Base-by-base conservation (phyloP, 1,284 basidiomycete species). In the Boletus sp. region DNA sequence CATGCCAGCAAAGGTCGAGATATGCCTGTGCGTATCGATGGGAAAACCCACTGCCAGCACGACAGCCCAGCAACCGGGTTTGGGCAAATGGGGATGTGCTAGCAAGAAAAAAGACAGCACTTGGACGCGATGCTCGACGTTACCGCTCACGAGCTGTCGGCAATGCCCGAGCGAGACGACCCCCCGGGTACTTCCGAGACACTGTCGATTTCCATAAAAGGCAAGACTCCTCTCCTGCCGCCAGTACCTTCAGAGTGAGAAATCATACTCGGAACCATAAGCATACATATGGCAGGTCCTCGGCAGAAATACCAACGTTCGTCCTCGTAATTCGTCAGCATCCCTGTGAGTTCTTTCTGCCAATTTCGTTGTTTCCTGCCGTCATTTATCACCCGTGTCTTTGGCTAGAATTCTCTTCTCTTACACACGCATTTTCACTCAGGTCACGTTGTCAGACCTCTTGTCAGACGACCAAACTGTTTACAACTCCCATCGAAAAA, bases 251-350 rank as follows among this genome's bases (percentile, higher is more conserved):
- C 55, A 28, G 57, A 68, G 61, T 65, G 57, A 64, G 62, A 67
- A 65, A 65, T 53, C 63, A 51, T 10, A 21, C 58, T 50, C 60
- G 50, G 52, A 64, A 56, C 37, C 31, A 14, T 52, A 46, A 51
- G 59, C 21, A 37, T 58, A 30, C n/a, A 63, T 59, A 66, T 61
- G 68, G 67, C 54, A 69, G 58, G 44, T 65, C 51, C 56, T 54
- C 54, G 35, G 53, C 56, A 60, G 59, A 28, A 44, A 57, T 16
- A 55, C 61, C 71, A 73, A 70, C 69, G 69, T 71, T 72, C 64
- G 70, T 62, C 59, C 47, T 51, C 47, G 47, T 54, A 63, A 73
- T 70, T 70, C 59, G 69, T 44, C 56, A 62, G 58, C 43, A 43
- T 13, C 63, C 47, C 49, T 55, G 65, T 57, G 55, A 63, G 67